Base-by-base conservation (phyloP, 2,329 filamentous ascomycete genomes). In the Dactylonectria estremocensis region DNA sequence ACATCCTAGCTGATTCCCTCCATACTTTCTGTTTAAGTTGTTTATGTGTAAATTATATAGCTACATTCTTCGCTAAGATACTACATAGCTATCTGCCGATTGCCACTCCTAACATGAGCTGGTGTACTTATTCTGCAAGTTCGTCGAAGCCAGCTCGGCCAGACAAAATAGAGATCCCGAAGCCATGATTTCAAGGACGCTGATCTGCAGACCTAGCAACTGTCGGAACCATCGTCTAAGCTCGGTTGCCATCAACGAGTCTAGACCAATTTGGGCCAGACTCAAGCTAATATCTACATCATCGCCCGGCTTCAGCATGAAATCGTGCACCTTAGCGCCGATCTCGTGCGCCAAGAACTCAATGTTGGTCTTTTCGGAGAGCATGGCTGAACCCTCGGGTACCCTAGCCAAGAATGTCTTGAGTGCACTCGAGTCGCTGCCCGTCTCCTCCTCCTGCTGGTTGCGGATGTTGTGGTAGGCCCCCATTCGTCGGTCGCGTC, bases 231-330 rank as follows among this genome's bases (percentile, higher is more conserved):
- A n/a, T n/a, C n/a, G n/a, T 14, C 73, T 64, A 53, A 76, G 54
- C 50, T 76, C 73, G n/a, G 75, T 69, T 3, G 69, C 70, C 4
- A 75, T 69, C 22, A 76, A 43, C 1, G 69, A 74, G 35, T 76
- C 74, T 18, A 76, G 50, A 5, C 74, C 74, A n/a, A 69, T 20
- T 16, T 68, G 46, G 1, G 59, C 46, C 24, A 66, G n/a, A 6
- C 58, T 50, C 13, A 48, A 49, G 10, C 59, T 57, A 1, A 53
- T 70, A 1, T 68, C 58, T 2, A 72, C 45, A 18, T 63, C 67
- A n/a, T 68, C 67, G 3, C 68, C 67, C 2, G 68, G 63, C 31
- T 59, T 69, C 57, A 73, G 65, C 22, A 74, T 56, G 4, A 72
- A 56, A 10, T 61, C 68, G 7, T 69, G 65, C 5, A 70, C 49